Evolutionary conservation across 2,329 filamentous ascomycete species (phyloP).

Genomic region (Alternaria infectoria): DNA sequence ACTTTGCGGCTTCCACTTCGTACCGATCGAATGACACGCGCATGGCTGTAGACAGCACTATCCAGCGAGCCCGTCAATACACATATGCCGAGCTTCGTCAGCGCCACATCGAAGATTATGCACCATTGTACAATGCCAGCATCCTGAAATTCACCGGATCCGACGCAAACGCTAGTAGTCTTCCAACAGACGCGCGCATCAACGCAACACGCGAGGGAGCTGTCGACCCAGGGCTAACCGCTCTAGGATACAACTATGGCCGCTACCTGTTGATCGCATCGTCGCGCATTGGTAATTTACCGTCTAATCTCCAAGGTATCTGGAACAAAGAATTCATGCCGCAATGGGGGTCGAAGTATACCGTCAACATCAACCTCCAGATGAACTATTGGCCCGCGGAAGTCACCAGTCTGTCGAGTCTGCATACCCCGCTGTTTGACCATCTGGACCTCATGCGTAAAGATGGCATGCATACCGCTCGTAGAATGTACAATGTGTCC

Average conservation of each 20-base stretch:
- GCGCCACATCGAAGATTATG: conserved; percentile 45
- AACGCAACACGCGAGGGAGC: conserved; percentile 4
- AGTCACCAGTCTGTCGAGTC: conserved; percentile 39
- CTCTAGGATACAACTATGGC: conserved; percentile 49
- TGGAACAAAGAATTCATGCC: conserved; percentile 53
- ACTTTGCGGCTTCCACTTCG: conserved; percentile 51
- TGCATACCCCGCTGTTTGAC: conserved; percentile 52
- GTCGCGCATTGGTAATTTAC: conserved; percentile 40
- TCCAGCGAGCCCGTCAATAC: conserved; percentile 19
- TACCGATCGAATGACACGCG: conserved; percentile 45
- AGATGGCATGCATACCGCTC: conserved; percentile 29
- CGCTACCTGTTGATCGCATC: conserved; percentile 51
- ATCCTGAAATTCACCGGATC: neutral
- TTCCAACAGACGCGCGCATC: conserved; percentile 4
- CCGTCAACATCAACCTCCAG: conserved; percentile 60
- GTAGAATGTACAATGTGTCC: conserved; percentile 24
- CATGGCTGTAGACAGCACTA: conserved; percentile 31
- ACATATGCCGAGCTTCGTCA: conserved; percentile 28
- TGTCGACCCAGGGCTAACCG: conserved; percentile 24
- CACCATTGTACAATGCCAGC: conserved; percentile 11
- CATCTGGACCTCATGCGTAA: conserved; percentile 48
- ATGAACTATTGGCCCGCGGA: conserved; percentile 60
- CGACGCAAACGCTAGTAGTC: neutral
- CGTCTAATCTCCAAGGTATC: conserved; percentile 55
- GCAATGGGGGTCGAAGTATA: conserved; percentile 58